phyloP scores from a whole-genome alignment of 345 rosid genomes.

The Euphorbia lathyris region DNA sequence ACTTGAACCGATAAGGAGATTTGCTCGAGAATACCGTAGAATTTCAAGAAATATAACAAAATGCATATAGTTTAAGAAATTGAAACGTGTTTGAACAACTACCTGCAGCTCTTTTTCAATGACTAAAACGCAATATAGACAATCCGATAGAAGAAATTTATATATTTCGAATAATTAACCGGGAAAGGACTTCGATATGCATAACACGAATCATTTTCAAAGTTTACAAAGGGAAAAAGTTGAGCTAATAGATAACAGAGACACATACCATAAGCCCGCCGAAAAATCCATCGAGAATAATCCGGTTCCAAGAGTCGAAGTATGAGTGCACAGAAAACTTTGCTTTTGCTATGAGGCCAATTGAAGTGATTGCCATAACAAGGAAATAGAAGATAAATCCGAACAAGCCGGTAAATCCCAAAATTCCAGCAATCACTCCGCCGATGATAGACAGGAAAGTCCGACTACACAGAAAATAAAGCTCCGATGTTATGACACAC shows the following conservation, averaged over 20 bases:
- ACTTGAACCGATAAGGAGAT: too few relatives aligned
- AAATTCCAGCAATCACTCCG: conserved; percentile 86
- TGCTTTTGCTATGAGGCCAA: conserved; percentile 80
- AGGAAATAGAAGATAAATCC: conserved; percentile 83
- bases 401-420: conserved; percentile 75
- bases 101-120: too few relatives aligned
- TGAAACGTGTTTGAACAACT: too few relatives aligned
- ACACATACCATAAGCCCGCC: conserved; percentile 89
- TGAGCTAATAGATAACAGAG: not conserved
- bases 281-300: conserved; percentile 71
- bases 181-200: not conserved
- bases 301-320: conserved; percentile 75
- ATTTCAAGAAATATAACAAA: not conserved
- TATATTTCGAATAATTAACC: not conserved
- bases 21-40: not conserved
- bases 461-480: conserved; percentile 55
- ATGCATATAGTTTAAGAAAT: not conserved
- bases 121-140: not conserved
- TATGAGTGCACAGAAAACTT: conserved; percentile 69
- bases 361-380: conserved; percentile 78
- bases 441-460: conserved; percentile 89
- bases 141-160: not conserved
- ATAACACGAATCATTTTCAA: not conserved
- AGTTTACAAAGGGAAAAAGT: not conserved
- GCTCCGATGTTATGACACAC: not conserved